Conservation (phyloP, 352 stramenopile genomes). For the Globisporangium paddicum region DNA sequence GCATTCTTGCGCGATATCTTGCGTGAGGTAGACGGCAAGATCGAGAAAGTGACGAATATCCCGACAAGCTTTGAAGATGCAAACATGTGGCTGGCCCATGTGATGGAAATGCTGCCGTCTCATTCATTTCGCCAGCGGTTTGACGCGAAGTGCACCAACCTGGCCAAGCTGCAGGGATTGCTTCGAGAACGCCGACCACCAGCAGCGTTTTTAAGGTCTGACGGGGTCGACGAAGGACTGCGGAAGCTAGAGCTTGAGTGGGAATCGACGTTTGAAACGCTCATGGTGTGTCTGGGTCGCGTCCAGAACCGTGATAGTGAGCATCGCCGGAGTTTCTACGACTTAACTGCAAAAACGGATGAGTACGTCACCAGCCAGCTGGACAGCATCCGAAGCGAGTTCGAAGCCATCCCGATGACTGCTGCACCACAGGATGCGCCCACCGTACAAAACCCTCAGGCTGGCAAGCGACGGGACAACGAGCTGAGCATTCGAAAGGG, state of each 20-base stretch:
- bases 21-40: conserved; percentile 39
- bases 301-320: conserved; percentile 61
- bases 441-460: neutral
- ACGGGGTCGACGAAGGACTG: conserved; percentile 18
- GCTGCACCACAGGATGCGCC: conserved; percentile 13
- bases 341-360: conserved; percentile 40
- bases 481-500: neutral
- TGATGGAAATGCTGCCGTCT: conserved; percentile 49
- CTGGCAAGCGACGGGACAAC: neutral
- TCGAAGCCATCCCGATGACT: conserved; percentile 27
- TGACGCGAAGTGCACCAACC: conserved; percentile 47
- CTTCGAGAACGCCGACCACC: conserved; percentile 25
- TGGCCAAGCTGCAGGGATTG: conserved; percentile 34
- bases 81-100: conserved; percentile 38
- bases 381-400: conserved; percentile 29
- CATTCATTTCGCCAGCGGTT: conserved; percentile 47
- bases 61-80: conserved; percentile 46
- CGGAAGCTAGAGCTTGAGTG: conserved; percentile 51
- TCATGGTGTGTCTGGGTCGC: conserved; percentile 47
- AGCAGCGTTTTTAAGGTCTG: neutral
- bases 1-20: conserved; percentile 42
- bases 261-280: conserved; percentile 59
- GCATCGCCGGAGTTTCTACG: conserved; percentile 51
- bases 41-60: conserved; percentile 62
- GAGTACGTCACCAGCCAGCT: conserved; percentile 37